Evolutionary conservation across 805 yeast species (phyloP).

Genomic region (Metschnikowia cubensis): DNA sequence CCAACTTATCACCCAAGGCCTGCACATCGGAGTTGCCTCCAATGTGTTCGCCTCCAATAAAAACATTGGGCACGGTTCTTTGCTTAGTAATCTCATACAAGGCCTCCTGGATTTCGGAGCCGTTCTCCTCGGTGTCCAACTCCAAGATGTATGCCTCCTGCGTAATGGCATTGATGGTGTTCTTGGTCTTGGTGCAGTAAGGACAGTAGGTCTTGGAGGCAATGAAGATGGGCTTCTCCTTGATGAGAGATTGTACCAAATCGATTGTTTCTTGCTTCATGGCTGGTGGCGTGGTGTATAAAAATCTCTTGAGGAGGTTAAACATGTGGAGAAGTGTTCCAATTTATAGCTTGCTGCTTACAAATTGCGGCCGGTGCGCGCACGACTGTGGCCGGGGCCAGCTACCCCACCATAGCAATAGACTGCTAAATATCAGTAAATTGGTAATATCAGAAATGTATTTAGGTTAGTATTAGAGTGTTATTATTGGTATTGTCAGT

Average conservation of each 20-base stretch:
- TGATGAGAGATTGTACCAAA: slow-evolving; percentile 62
- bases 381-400: background rate
- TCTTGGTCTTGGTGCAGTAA: slow-evolving; percentile 26
- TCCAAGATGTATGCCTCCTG: slow-evolving; percentile 43
- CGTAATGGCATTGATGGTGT: slow-evolving; percentile 14
- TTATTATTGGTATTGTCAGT: too few relatives aligned
- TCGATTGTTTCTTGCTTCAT: slow-evolving; percentile 55
- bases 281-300: slow-evolving; percentile 36
- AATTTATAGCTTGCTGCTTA: background rate
- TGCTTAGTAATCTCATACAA: slow-evolving; percentile 69
- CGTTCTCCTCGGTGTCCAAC: slow-evolving; percentile 25
- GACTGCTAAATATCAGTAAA: too few relatives aligned
- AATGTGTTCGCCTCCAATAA: slow-evolving; percentile 85
- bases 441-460: too few relatives aligned
- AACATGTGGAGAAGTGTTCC: slow-evolving; percentile 5
- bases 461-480: too few relatives aligned
- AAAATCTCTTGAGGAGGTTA: slow-evolving; percentile 10
- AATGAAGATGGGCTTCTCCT: slow-evolving; percentile 63
- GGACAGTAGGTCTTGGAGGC: slow-evolving; percentile 47
- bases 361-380: background rate
- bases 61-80: slow-evolving; percentile 89
- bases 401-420: too few relatives aligned
- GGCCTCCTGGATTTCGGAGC: slow-evolving; percentile 27
- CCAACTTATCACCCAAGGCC: slow-evolving; percentile 63
- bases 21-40: slow-evolving; percentile 95